Evolutionary conservation across 2,329 filamentous ascomycete species (phyloP), one percentile per base, ranked within the genome.

Genomic region (Colletotrichum euphorbiae): DNA sequence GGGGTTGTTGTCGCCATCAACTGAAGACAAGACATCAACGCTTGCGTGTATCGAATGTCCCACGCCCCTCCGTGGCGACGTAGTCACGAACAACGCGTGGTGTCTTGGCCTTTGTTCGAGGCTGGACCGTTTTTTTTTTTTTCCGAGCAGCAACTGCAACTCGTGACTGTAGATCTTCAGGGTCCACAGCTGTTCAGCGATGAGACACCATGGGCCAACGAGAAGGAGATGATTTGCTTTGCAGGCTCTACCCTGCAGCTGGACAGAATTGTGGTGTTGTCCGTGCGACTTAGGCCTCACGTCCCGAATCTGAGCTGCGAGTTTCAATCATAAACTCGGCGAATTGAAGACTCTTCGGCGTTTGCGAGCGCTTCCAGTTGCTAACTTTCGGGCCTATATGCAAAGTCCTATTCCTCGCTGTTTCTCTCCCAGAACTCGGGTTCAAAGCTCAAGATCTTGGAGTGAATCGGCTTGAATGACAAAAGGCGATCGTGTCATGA

Each of bases 281-380:
- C 55, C 24, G 62, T 66, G 62, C 62, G 19, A 31, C 9, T 54
- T 55, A 55, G 46, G 62, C 56, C 62, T 61, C 56, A 40, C 36
- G 38, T 45, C n/a, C 28, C 31, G 19, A 61, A 45, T 65, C 56
- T 60, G 38, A 59, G 55, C 62, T 19, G 43, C 17, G n/a, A 55
- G 56, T 66, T 61, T 55, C 40, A 46, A 43, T 59, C 46, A n/a
- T 13, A 19, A 61, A 42, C 33, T 61, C 46, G 21, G 58, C 58
- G 36, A 15, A 55, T 55, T 19, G n/a, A 52, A 60, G 28, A 13
- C 17, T 19, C 57, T 36, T 40, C 33, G 19, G 31, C 45, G 15
- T 28, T n/a, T 40, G 6, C 28, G 28, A 11, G 43, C 57, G 43
- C 45, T 51, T 60, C 57, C 33, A 51, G 31, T 51, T 59, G 43